Evolutionary conservation across 2,329 filamentous ascomycete species (phyloP).

Genomic region (Malbranchea cinnamomea): DNA sequence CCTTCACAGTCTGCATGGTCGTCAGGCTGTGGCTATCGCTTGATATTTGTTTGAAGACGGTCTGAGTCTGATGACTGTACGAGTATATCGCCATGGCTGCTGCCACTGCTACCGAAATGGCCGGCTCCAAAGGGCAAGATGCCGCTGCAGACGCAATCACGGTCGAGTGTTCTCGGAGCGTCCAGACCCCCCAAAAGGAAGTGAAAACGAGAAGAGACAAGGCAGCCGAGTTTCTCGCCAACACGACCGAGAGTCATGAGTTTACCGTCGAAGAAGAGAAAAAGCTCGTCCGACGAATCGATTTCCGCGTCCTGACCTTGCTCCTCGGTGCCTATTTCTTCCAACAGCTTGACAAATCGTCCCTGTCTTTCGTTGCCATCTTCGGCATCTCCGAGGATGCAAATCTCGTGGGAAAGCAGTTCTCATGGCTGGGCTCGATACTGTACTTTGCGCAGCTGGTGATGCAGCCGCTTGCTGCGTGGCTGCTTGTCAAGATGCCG

Average conservation of each 20-base stretch:
- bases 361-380: constrained; percentile 43
- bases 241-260: constrained; percentile 21
- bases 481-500: constrained; percentile 46
- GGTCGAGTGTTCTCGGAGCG: too few relatives aligned
- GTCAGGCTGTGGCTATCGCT: too few relatives aligned
- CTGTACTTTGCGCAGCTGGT: constrained; percentile 44
- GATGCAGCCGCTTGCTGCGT: constrained; percentile 46
- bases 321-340: constrained; percentile 43
- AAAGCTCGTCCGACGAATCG: constrained; percentile 24
- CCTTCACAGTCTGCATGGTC: too few relatives aligned
- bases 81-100: too few relatives aligned
- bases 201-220: constrained; percentile 20
- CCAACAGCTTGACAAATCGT: constrained; percentile 43
- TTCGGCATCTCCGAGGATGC: constrained; percentile 39
- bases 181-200: too few relatives aligned
- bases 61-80: too few relatives aligned
- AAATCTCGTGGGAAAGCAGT: constrained; percentile 37
- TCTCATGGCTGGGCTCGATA: constrained; percentile 44
- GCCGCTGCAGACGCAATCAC: too few relatives aligned
- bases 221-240: constrained; percentile 32
- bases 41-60: too few relatives aligned
- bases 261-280: constrained; percentile 38
- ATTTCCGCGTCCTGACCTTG: constrained; percentile 36
- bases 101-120: too few relatives aligned
- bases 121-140: too few relatives aligned